Conservation (phyloP, 2,329 filamentous ascomycete species). For the Monilinia vaccinii-corymbosi region DNA sequence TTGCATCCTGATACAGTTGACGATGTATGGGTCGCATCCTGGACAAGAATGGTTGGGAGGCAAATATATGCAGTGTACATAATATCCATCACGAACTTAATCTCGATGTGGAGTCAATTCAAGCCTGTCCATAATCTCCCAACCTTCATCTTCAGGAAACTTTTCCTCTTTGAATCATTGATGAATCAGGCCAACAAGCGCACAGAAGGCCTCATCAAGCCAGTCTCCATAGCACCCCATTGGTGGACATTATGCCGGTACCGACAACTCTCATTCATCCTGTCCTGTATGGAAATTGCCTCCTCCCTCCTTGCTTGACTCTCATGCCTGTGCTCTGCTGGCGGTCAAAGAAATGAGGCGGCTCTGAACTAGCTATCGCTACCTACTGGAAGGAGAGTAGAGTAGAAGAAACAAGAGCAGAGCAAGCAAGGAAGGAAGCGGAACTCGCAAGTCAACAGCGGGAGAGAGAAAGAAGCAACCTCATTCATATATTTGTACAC, state of each 20-base stretch:
- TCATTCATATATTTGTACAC: neutral
- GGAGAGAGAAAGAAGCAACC: too few relatives aligned
- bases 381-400: neutral
- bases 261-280: neutral
- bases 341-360: slow-evolving; percentile 10
- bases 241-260: slow-evolving; percentile 5
- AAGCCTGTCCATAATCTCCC: neutral
- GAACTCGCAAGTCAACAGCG: neutral
- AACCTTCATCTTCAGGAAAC: slow-evolving; percentile 4
- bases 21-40: slow-evolving; percentile 4
- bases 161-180: neutral
- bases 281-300: neutral
- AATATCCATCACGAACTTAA: slow-evolving; percentile 1
- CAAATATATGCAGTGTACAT: slow-evolving; percentile 4
- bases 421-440: neutral
- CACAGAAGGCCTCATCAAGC: slow-evolving; percentile 1
- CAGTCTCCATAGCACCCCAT: slow-evolving; percentile 2
- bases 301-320: slow-evolving; percentile 4
- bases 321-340: slow-evolving; percentile 7
- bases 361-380: neutral
- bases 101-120: slow-evolving; percentile 1
- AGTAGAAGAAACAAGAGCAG: neutral
- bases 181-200: neutral
- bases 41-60: neutral
- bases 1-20: neutral